phyloP scores from a whole-genome alignment of 2,329 filamentous ascomycete genomes.

The Metarhizium rileyi region DNA sequence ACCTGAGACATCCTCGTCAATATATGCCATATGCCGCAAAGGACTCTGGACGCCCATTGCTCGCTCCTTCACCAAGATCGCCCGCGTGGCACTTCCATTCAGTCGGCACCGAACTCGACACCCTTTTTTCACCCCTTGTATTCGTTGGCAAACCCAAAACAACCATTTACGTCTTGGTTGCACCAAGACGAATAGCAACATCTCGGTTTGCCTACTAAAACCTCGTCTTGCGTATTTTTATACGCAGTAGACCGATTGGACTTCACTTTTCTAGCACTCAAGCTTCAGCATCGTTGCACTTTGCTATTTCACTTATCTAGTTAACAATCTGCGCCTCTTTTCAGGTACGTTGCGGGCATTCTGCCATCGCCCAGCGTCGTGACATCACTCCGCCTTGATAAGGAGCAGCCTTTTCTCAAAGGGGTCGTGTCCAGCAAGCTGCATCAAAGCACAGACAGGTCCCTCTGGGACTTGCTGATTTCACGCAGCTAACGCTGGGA shows the following conservation, averaged over 20 bases:
- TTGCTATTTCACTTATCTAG: not conserved
- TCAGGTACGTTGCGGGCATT: not conserved
- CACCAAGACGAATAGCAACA: too few species aligned
- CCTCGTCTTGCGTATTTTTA: not conserved
- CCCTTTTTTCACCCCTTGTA: too few species aligned
- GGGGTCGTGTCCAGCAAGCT: not conserved
- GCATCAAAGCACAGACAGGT: not conserved
- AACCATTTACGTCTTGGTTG: too few species aligned
- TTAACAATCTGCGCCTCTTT: not conserved
- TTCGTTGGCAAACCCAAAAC: too few species aligned
- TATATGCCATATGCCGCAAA: conserved; percentile 6
- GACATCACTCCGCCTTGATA: not conserved
- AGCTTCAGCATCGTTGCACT: not conserved
- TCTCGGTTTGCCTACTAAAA: not conserved
- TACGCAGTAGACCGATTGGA: not conserved
- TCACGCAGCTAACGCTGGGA: not conserved
- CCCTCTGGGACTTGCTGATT: not conserved
- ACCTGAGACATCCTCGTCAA: conserved; percentile 6
- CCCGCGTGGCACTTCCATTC: not conserved
- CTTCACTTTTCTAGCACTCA: not conserved
- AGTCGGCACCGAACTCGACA: not conserved
- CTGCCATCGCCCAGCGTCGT: not conserved
- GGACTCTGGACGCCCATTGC: not conserved
- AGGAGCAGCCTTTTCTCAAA: not conserved
- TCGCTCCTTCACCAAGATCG: not conserved